Percentiles rank a stretch among this genome's conserved stretches.
These are phyloP conservation scores for Rutstroemia sydowiana DNA, from an alignment of 2,329 filamentous ascomycete species.

Conservation along the genomic window DNA sequence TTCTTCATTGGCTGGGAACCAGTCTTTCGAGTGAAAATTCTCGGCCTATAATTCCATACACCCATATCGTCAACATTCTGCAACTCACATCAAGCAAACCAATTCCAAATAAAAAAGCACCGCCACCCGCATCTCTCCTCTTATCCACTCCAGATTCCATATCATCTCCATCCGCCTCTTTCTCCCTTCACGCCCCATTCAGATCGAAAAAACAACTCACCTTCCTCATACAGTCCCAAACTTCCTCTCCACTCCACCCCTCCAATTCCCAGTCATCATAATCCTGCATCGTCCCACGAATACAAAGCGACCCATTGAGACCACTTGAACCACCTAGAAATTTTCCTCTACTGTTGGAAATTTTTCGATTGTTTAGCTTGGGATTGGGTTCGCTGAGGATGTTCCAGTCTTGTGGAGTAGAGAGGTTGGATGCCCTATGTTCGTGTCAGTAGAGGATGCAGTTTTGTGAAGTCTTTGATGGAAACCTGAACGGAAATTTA, in stretches of 20 bases:
- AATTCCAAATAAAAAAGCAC: background rate
- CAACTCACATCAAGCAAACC: background rate
- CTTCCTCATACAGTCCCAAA: slow-evolving; percentile 50
- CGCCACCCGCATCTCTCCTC: no score
- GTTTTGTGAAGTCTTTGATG: no score
- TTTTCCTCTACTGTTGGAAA: slow-evolving; percentile 42
- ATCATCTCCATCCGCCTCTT: no score
- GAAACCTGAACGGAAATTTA: no score
- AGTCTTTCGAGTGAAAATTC: slow-evolving; percentile 49
- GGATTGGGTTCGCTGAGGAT: slow-evolving; percentile 36
- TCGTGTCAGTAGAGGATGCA: background rate
- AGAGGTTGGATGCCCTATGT: slow-evolving; percentile 38
- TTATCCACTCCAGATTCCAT: no score
- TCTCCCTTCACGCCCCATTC: no score
- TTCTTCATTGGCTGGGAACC: slow-evolving; percentile 43
- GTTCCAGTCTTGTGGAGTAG: slow-evolving; percentile 45
- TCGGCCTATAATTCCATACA: slow-evolving; percentile 40
- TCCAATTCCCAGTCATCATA: slow-evolving; percentile 49
- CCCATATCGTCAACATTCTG: background rate
- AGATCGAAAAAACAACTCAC: no score
- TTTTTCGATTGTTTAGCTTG: slow-evolving; percentile 35
- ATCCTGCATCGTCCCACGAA: slow-evolving; percentile 41
- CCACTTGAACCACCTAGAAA: slow-evolving; percentile 44
- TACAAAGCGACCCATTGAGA: slow-evolving; percentile 42
- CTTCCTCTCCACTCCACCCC: slow-evolving; percentile 50